phyloP scores from a whole-genome alignment of 495 filamentous ascomycete species.

The Hypoxylon trugodes region DNA sequence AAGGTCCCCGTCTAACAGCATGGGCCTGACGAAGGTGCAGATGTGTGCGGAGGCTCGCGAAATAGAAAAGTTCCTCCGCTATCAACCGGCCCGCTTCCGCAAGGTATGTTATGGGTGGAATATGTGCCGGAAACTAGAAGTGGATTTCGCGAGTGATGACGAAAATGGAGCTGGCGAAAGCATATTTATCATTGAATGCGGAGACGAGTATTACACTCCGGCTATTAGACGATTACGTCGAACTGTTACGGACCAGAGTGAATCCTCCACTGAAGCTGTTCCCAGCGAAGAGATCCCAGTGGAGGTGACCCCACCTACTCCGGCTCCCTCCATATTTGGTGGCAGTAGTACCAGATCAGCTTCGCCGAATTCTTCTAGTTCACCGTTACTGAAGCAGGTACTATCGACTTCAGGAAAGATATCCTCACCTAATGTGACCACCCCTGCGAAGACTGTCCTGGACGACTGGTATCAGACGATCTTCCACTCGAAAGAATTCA shows the following conservation, averaged over 20 bases:
- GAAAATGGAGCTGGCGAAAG: conserved; percentile 74
- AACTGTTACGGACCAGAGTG: conserved; percentile 19
- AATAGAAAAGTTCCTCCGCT: conserved; percentile 77
- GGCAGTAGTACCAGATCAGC: conserved; percentile 16
- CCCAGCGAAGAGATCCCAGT: conserved; percentile 26
- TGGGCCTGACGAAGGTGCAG: conserved; percentile 75
- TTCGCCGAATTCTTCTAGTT: conserved; percentile 28
- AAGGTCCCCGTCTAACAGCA: conserved; percentile 60
- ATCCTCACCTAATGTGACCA: conserved; percentile 20
- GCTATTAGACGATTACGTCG: conserved; percentile 47
- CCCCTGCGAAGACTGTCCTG: background rate
- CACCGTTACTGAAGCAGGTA: conserved; percentile 22
- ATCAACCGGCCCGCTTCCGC: conserved; percentile 80
- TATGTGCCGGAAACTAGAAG: conserved; percentile 84
- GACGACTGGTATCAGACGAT: conserved; percentile 51
- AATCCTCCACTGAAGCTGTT: conserved; percentile 16
- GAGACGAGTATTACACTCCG: conserved; percentile 61
- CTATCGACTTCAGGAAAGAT: conserved; percentile 26
- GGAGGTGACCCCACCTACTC: conserved; percentile 3
- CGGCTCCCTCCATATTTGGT: conserved; percentile 47
- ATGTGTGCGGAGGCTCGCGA: conserved; percentile 77
- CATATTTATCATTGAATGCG: conserved; percentile 77
- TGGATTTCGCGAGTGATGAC: conserved; percentile 89
- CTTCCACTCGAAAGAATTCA: conserved; percentile 45
- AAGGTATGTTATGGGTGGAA: conserved; percentile 88